Conservation (phyloP, 225 moss, liverwort and hornwort genomes). For the Bryum argenteum region DNA sequence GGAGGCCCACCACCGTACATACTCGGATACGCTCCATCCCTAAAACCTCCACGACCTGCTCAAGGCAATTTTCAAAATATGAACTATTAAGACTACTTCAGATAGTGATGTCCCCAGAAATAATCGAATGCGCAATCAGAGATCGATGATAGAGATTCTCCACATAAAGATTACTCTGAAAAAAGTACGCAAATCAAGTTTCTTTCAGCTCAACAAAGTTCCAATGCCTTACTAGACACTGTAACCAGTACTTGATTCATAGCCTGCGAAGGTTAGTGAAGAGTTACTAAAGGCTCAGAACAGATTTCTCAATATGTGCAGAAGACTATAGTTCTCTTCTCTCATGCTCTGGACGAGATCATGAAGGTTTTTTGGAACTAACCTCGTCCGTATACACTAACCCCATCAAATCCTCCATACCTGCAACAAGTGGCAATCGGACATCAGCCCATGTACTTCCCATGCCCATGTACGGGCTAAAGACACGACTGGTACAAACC, state of each 20-base stretch:
- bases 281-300: neutral
- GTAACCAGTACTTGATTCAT: neutral
- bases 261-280: neutral
- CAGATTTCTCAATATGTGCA: neutral
- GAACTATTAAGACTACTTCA: constrained; percentile 9
- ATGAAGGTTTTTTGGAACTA: constrained; percentile 40
- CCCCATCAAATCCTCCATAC: constrained; percentile 84
- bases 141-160: neutral
- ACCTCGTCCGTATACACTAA: constrained; percentile 71
- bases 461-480: constrained; percentile 36
- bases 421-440: constrained; percentile 50
- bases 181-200: constrained; percentile 1
- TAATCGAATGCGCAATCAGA: constrained; percentile 6
- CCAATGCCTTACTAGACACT: neutral
- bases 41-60: constrained; percentile 82
- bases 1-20: constrained; percentile 58
- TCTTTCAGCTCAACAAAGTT: neutral
- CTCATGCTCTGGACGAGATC: constrained; percentile 30
- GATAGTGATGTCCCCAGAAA: neutral
- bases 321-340: constrained; percentile 2
- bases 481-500: constrained; percentile 41
- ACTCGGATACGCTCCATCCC: constrained; percentile 79
- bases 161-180: neutral
- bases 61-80: constrained; percentile 27
- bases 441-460: constrained; percentile 36